phyloP scores from a whole-genome alignment of 768 basidiomycete genomes.

The Tulasnella sp. region DNA sequence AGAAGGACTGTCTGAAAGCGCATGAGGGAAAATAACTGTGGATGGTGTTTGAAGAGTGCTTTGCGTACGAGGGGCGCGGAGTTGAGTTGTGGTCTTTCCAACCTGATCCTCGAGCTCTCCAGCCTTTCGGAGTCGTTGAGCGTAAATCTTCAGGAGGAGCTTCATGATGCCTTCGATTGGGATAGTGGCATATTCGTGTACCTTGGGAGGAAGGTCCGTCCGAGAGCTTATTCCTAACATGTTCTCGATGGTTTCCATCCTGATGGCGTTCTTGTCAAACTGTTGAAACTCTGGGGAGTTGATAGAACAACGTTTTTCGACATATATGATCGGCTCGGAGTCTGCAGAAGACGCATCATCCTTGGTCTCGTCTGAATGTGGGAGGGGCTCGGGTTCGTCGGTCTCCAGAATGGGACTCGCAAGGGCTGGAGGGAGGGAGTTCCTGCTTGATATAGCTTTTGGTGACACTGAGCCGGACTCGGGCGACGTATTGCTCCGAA shows the following conservation, averaged over 20 bases:
- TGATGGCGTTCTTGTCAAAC: conserved; percentile 82
- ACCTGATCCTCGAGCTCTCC: not conserved
- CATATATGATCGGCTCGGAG: conserved; percentile 26
- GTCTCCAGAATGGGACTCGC: not conserved
- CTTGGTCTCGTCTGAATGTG: conserved; percentile 26
- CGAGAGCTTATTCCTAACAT: conserved; percentile 85
- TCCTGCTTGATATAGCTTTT: not conserved
- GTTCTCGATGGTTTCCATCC: conserved; percentile 72
- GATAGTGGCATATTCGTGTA: conserved; percentile 79
- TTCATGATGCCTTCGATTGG: conserved; percentile 85
- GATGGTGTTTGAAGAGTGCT: not conserved
- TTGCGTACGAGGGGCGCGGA: not conserved
- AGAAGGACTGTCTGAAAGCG: not conserved
- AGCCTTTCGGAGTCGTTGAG: conserved; percentile 17
- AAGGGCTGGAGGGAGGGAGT: not conserved
- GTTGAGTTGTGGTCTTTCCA: not conserved
- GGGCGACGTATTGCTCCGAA: conserved; percentile 23
- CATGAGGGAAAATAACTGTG: not conserved
- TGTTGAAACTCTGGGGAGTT: conserved; percentile 79
- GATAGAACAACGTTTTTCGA: conserved; percentile 30
- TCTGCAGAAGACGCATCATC: conserved; percentile 16
- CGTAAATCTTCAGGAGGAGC: conserved; percentile 65
- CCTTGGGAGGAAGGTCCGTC: conserved; percentile 80
- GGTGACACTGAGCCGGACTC: conserved; percentile 12
- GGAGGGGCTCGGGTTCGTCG: conserved; percentile 18